Base-by-base conservation (phyloP, 352 stramenopile genomes). In the Blastocystis sp. region DNA sequence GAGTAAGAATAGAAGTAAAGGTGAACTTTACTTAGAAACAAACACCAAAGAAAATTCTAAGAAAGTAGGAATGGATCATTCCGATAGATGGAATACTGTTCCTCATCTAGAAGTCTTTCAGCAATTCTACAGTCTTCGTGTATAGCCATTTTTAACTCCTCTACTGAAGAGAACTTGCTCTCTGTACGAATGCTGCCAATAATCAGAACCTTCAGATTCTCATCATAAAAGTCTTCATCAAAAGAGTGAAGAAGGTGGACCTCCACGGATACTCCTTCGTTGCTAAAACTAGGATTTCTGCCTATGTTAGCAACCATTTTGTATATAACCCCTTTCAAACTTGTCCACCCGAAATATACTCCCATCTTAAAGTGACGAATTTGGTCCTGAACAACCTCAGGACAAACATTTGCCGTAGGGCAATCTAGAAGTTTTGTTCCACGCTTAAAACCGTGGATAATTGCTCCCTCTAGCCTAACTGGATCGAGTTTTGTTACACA, bases 151-250 rank as follows among this genome's bases (percentile, higher is more conserved):
- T 89, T 89, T 56, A 89, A 59, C 27, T 76, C 78, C 7, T 78
- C 44, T 42, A 89, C 17, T 1, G 78, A 89, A 40, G 56, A 64
- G 57, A 89, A 89, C 78, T 89, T 89, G 44, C 33, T 79, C n/a
- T 89, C 78, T 6, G 60, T 89, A 19, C 78, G 60, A 59, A 79
- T 79, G 35, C 60, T 79, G 1, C 78, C 78, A 48, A 76, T 0
- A 53, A 89, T 64, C 19, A 89, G 9, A 0, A 89, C 78, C 27
- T 64, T 89, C 33, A 89, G 66, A 27, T 53, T 40, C 27, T 89
- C 78, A 64, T 89, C 78, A 5, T 89, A 89, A 78, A 89, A 89
- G 66, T 89, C 78, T 42, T 79, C 19, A 76, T 78, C n/a, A 64
- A 89, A 89, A 37, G 35, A 33, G 44, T 89, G 78, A 42, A 89